A percentile compares a stretch with the other conserved stretches of the same genome.
Conservation (phyloP, 371 early-diverging fungal species). For the Mortierella sp. region DNA sequence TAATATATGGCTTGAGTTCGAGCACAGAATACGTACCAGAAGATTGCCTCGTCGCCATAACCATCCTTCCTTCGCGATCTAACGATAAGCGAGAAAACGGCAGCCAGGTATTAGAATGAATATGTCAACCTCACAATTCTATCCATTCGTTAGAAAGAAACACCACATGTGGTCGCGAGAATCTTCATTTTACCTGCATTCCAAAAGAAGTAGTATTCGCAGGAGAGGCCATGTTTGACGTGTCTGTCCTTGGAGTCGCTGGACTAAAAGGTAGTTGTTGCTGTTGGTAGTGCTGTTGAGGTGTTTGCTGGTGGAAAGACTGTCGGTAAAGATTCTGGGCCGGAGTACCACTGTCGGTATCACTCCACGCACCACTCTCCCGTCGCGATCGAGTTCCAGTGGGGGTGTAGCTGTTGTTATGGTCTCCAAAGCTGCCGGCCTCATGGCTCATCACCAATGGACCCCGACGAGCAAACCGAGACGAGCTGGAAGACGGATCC, state of each 20-base stretch:
- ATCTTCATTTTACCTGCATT: constrained; percentile 2
- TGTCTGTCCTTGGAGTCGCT: constrained; percentile 24
- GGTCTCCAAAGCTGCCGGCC: constrained; percentile 3
- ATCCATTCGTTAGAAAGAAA: background rate
- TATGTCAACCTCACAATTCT: no score
- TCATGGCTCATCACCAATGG: constrained; percentile 31
- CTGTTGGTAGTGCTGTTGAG: background rate
- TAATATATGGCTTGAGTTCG: background rate
- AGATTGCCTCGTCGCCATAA: constrained; percentile 54
- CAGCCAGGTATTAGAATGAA: background rate
- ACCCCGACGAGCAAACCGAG: constrained; percentile 42
- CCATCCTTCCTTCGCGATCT: constrained; percentile 57
- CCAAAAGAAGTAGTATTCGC: background rate
- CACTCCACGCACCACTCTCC: constrained; percentile 25
- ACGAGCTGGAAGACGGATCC: constrained; percentile 24
- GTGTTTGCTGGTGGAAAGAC: background rate
- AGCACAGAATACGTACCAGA: constrained; percentile 21
- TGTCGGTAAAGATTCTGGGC: constrained; percentile 9
- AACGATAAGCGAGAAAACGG: background rate
- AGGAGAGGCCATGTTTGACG: background rate
- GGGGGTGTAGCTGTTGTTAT: background rate
- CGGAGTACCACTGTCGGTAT: constrained; percentile 20
- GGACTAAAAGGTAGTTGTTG: constrained; percentile 35
- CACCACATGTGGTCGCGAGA: background rate
- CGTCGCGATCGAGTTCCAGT: constrained; percentile 21